Evolutionary conservation across 2,329 filamentous ascomycete species (phyloP).

Genomic region (Pseudogymnoascus sp.): DNA sequence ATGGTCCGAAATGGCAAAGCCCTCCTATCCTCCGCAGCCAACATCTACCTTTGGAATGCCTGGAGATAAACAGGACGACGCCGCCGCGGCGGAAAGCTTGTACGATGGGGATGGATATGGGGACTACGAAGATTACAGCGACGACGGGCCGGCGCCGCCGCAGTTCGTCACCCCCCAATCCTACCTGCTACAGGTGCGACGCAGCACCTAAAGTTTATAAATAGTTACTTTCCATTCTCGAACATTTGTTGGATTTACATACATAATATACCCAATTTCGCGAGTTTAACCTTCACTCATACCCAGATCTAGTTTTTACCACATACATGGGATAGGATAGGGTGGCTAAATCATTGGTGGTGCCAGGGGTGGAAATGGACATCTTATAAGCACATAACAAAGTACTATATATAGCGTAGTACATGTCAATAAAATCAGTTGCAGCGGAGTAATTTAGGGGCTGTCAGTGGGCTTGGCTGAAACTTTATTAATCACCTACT

Average conservation of each 20-base stretch:
- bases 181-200: not conserved
- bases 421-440: not conserved
- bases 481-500: not conserved
- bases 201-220: not conserved
- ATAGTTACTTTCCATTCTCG: not conserved
- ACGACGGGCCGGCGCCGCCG: too few relatives aligned
- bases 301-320: not conserved
- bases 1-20: not conserved
- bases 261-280: not conserved
- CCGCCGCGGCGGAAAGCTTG: not conserved
- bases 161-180: not conserved
- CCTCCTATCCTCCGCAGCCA: not conserved
- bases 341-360: not conserved
- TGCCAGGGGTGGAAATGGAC: not conserved
- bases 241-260: not conserved
- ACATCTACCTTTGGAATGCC: not conserved
- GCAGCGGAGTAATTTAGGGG: not conserved
- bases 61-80: not conserved
- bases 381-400: not conserved
- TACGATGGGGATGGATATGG: not conserved
- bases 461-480: not conserved
- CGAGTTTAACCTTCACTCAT: not conserved
- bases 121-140: not conserved
- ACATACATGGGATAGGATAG: not conserved
- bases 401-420: not conserved